Evolutionary conservation across 2,329 filamentous ascomycete genomes (phyloP), one percentile per base, ranked within the genome.

Genomic region (Madurella mycetomatis): DNA sequence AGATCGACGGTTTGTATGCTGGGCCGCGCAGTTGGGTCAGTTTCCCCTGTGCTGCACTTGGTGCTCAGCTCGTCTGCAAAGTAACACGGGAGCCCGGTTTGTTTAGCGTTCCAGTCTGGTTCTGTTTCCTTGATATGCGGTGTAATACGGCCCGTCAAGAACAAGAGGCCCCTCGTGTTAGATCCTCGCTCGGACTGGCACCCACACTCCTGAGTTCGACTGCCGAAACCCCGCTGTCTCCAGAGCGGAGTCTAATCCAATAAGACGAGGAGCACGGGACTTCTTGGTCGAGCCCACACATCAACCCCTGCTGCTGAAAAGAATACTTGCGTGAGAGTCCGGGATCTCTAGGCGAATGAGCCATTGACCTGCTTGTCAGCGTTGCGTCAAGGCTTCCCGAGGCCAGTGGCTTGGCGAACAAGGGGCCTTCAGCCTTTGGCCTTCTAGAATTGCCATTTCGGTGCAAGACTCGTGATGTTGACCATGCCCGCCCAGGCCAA

Each of bases 1-100:
- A 61, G 63, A 65, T 65, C 63, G 61, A 57, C 63, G 56, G 41
- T 51, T 49, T 58, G 45, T 37, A 37, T 37, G 25, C 25, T 25
- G 25, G 25, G 25, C 25, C 25, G 25, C 7, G 25, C 25, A 25
- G 25, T 25, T 25, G 25, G 25, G 25, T 25, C 25, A 7, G 25
- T 25, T 25, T 25, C 25, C 25, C 25, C 25, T n/a, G 25, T 25
- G 25, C 25, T 4, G 25, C 25, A 25, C 25, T 25, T 7, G 25
- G 25, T 25, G 25, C 25, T 25, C 25, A 25, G 25, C 25, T 25
- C 7, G 25, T 25, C 4, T 25, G 7, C 25, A 7, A 25, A 25
- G 25, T 25, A 25, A 25, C 25, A 25, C 25, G 25, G 25, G 25
- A 25, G 25, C 25, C 25, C 25, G 25, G 25, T 25, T 25, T 25